Conservation (phyloP, 2,329 filamentous ascomycete genomes). For the Sporothrix phasma region DNA sequence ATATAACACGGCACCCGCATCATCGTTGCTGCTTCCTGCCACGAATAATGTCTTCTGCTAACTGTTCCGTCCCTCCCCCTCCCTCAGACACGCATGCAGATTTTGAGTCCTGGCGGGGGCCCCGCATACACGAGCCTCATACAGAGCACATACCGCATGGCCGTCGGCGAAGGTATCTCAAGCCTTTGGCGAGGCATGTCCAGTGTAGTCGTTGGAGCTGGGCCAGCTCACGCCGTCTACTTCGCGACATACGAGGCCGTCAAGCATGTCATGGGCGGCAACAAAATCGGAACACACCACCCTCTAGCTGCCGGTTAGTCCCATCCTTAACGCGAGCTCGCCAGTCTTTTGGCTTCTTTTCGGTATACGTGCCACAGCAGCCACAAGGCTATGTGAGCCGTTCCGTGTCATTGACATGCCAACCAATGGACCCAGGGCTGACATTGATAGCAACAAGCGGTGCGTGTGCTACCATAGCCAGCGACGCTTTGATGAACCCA, state of each 20-base stretch:
- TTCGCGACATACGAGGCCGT: conserved; percentile 97
- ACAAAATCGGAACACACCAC: conserved; percentile 78
- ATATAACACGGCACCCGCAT: background rate
- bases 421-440: background rate
- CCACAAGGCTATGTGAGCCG: background rate
- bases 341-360: background rate
- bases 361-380: background rate
- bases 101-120: conserved; percentile 72
- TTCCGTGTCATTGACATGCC: background rate
- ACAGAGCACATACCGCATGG: conserved; percentile 87
- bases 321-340: background rate
- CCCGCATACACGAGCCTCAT: conserved; percentile 83
- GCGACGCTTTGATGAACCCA: conserved; percentile 97
- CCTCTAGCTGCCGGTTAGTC: conserved; percentile 78
- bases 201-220: conserved; percentile 89
- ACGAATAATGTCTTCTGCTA: background rate
- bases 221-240: conserved; percentile 93
- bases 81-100: conserved; percentile 97
- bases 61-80: background rate
- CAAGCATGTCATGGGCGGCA: conserved; percentile 92
- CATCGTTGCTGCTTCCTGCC: background rate
- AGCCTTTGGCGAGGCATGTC: conserved; percentile 95
- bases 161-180: conserved; percentile 75
- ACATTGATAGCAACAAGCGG: conserved; percentile 65
- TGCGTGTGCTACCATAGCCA: conserved; percentile 90